Conservation (phyloP, 148 eudicot species). For the Cornus suecica region DNA sequence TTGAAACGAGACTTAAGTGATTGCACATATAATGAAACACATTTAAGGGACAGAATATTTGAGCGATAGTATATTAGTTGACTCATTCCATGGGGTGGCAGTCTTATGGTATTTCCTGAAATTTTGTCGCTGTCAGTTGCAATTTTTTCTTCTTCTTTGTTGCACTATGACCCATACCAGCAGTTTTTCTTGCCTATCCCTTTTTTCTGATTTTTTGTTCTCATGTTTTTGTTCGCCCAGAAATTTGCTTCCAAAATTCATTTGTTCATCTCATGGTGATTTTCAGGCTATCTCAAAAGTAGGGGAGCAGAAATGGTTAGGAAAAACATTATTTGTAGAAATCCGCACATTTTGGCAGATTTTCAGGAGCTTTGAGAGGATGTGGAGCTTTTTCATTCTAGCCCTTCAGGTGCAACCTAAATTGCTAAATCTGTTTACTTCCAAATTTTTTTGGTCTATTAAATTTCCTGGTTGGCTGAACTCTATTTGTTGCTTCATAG, state of each 20-base stretch:
- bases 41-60: too few species aligned
- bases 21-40: too few species aligned
- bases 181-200: background rate
- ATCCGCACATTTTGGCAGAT: conserved; percentile 88
- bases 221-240: conserved; percentile 5
- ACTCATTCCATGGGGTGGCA: background rate
- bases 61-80: too few species aligned
- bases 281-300: conserved; percentile 37
- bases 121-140: background rate
- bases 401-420: conserved; percentile 73
- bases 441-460: conserved; percentile 2
- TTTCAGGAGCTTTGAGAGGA: conserved; percentile 91
- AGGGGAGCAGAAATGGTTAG: conserved; percentile 60
- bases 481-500: conserved; percentile 33
- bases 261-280: conserved; percentile 1
- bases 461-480: conserved; percentile 4
- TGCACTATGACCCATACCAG: background rate
- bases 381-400: conserved; percentile 89
- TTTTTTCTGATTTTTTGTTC: background rate
- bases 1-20: too few species aligned
- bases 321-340: conserved; percentile 95
- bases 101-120: background rate
- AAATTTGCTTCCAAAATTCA: background rate
- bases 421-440: background rate
- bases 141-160: background rate